These are phyloP conservation scores for Cladosporium sp. DNA, from an alignment of 2,329 filamentous ascomycete genomes.

Conservation along the genomic window DNA sequence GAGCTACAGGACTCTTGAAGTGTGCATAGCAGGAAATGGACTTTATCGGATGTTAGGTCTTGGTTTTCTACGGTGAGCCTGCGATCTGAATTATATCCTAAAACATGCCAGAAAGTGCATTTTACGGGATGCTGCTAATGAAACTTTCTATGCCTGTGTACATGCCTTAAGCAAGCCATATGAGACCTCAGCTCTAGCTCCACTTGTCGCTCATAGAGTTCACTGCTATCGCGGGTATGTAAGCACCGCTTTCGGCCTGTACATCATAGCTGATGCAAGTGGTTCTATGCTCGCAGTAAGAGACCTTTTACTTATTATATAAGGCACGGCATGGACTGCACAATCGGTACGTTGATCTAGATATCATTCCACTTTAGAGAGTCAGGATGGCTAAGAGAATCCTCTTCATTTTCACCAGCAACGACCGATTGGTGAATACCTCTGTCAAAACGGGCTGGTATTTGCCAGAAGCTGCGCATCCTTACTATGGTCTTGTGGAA, in stretches of 20 bases:
- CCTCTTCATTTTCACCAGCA: neutral
- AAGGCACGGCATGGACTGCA: neutral
- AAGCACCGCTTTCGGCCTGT: neutral
- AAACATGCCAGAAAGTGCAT: no score
- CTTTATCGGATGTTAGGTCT: no score
- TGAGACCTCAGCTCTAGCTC: no score
- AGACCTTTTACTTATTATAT: neutral
- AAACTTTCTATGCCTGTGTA: no score
- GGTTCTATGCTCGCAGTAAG: neutral
- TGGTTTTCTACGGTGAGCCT: no score
- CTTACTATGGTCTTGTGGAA: neutral
- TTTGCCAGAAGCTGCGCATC: neutral
- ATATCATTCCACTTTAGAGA: neutral
- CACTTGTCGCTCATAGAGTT: neutral
- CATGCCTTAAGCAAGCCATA: no score
- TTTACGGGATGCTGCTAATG: no score
- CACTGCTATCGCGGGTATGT: neutral
- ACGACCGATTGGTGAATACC: neutral
- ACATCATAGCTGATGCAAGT: neutral
- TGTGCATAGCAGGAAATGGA: no score
- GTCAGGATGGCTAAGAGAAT: neutral
- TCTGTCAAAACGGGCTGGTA: neutral
- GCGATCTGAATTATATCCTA: no score
- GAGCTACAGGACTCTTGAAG: no score
- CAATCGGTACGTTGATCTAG: neutral